These are phyloP conservation scores for Theobroma cacao DNA, from an alignment of 345 rosid species.

Conservation along the genomic window DNA sequence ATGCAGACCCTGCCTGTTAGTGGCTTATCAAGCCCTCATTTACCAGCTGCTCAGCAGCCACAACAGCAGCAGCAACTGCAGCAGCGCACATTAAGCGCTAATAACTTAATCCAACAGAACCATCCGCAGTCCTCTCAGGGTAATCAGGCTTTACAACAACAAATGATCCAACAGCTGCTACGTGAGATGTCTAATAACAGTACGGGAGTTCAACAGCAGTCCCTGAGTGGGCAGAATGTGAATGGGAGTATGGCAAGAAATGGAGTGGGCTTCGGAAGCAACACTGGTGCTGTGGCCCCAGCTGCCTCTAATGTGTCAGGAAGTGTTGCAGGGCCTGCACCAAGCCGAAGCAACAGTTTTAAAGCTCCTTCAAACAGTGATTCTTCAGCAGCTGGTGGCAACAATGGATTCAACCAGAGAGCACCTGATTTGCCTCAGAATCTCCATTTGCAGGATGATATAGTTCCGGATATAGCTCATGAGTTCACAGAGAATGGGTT, in stretches of 20 bases:
- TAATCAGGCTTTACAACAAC: constrained; percentile 69
- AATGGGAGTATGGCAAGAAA: constrained; percentile 33
- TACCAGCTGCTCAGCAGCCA: constrained; percentile 42
- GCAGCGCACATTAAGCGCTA: constrained; percentile 43
- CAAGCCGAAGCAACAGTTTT: constrained; percentile 62
- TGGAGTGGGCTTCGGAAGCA: constrained; percentile 40
- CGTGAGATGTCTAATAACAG: constrained; percentile 66
- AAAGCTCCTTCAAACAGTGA: constrained; percentile 61
- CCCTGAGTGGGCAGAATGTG: constrained; percentile 39
- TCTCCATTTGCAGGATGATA: constrained; percentile 55
- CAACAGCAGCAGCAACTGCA: constrained; percentile 55
- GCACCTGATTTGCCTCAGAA: constrained; percentile 45
- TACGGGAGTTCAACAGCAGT: constrained; percentile 46
- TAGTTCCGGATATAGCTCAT: constrained; percentile 58
- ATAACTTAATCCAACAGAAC: constrained; percentile 51
- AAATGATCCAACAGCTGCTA: constrained; percentile 76
- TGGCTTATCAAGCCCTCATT: constrained; percentile 46
- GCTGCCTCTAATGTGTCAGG: constrained; percentile 41
- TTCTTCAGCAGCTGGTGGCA: constrained; percentile 50
- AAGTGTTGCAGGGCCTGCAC: constrained; percentile 37
- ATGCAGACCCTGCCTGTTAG: constrained; percentile 53
- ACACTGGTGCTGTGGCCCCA: constrained; percentile 31
- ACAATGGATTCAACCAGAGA: constrained; percentile 45
- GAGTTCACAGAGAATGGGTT: constrained; percentile 59
- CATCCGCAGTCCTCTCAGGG: constrained; percentile 50